Evolutionary conservation across 2,329 filamentous ascomycete genomes (phyloP).

Genomic region (Ophiostoma sp.): DNA sequence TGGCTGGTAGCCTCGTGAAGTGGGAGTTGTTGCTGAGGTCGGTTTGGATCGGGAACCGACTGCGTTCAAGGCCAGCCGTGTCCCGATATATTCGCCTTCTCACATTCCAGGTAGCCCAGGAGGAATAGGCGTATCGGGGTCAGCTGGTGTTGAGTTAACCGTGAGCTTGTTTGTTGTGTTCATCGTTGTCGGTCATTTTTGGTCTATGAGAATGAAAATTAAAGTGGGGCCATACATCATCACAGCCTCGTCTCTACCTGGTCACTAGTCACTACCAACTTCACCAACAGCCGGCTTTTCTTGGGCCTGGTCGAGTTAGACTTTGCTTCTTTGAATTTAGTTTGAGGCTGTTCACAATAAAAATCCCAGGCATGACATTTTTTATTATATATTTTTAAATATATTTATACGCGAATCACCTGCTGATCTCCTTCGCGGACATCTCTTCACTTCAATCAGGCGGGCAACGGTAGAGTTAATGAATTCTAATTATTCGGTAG

Average conservation of each 20-base stretch:
- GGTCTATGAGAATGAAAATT: constrained; percentile 15
- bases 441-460: neutral
- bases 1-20: neutral
- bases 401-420: too few relatives aligned
- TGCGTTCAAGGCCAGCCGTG: neutral
- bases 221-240: constrained; percentile 14
- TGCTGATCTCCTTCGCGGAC: neutral
- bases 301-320: neutral
- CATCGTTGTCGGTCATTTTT: neutral
- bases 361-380: neutral
- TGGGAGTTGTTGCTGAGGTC: neutral
- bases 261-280: neutral
- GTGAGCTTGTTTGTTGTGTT: neutral
- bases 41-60: neutral
- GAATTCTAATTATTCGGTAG: constrained; percentile 5
- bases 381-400: too few relatives aligned
- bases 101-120: neutral
- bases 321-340: neutral
- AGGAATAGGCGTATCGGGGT: neutral
- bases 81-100: neutral
- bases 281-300: neutral
- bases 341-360: neutral
- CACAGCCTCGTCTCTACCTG: neutral
- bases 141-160: neutral
- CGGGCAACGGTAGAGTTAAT: neutral